Percentiles rank a stretch among this genome's conserved stretches.
phyloP scores from a whole-genome alignment of 352 stramenopile species.

The Phytophthora boehmeriae region DNA sequence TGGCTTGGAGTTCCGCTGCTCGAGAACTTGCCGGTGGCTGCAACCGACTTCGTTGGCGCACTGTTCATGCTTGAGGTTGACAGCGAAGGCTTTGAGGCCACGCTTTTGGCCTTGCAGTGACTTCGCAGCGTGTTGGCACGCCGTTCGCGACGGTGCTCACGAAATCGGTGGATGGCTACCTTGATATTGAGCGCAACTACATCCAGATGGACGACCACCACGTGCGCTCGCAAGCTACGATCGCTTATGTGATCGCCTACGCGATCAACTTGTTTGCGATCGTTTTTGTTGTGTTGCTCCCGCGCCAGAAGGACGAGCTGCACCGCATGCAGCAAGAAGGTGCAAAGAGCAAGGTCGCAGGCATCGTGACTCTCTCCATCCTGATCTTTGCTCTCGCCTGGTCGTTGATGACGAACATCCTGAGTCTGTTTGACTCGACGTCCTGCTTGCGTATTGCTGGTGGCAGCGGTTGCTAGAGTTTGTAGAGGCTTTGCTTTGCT shows the following conservation, averaged over 20 bases:
- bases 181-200: constrained; percentile 55
- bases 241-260: constrained; percentile 68
- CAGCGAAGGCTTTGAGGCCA: constrained; percentile 55
- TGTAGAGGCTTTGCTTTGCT: not conserved
- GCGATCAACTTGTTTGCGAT: constrained; percentile 51
- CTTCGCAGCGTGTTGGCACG: constrained; percentile 41
- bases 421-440: constrained; percentile 60
- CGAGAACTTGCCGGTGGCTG: constrained; percentile 50
- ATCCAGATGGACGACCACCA: constrained; percentile 47
- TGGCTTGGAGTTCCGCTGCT: constrained; percentile 65
- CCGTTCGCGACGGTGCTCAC: constrained; percentile 62
- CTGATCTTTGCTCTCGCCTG: constrained; percentile 54
- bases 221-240: constrained; percentile 58
- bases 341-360: constrained; percentile 39
- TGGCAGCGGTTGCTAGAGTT: constrained; percentile 31
- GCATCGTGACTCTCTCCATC: constrained; percentile 36
- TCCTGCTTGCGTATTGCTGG: constrained; percentile 59
- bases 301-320: constrained; percentile 59
- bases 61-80: constrained; percentile 64
- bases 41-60: constrained; percentile 46
- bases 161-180: constrained; percentile 61
- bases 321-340: constrained; percentile 50
- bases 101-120: constrained; percentile 56
- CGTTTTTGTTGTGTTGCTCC: constrained; percentile 53
- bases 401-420: constrained; percentile 69